Evolutionary conservation across 176 grass and related monocot genomes (phyloP).

Genomic region (Leersia perrieri): DNA sequence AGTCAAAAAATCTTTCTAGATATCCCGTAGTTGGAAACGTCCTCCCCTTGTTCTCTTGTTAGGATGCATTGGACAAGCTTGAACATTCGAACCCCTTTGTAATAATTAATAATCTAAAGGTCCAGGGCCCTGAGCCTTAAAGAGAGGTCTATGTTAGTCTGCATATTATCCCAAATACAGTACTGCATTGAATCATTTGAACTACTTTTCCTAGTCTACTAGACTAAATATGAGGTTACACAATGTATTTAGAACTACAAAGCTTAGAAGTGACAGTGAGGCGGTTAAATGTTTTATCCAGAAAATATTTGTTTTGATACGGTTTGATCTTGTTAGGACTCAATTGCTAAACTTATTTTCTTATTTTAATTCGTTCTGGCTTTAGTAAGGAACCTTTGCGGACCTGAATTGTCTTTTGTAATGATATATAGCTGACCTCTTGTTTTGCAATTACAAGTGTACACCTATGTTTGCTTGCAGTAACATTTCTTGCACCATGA

Average conservation of each 20-base stretch:
- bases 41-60: no score
- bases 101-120: neutral
- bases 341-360: neutral
- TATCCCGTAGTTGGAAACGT: no score
- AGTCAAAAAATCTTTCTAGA: no score
- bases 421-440: neutral
- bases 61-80: neutral
- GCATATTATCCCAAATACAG: neutral
- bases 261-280: neutral
- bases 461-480: neutral
- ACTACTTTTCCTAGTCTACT: conserved; percentile 7
- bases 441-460: neutral
- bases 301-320: neutral
- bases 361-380: neutral
- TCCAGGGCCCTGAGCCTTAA: no score
- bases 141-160: neutral
- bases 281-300: neutral
- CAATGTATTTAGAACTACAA: neutral
- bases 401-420: neutral
- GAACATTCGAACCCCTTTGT: neutral
- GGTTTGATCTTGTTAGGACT: neutral
- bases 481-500: conserved; percentile 10
- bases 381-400: neutral
- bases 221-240: neutral
- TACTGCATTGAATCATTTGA: neutral